phyloP scores from a whole-genome alignment of 2,329 filamentous ascomycete species.

The Diplodia scrobiculata region DNA sequence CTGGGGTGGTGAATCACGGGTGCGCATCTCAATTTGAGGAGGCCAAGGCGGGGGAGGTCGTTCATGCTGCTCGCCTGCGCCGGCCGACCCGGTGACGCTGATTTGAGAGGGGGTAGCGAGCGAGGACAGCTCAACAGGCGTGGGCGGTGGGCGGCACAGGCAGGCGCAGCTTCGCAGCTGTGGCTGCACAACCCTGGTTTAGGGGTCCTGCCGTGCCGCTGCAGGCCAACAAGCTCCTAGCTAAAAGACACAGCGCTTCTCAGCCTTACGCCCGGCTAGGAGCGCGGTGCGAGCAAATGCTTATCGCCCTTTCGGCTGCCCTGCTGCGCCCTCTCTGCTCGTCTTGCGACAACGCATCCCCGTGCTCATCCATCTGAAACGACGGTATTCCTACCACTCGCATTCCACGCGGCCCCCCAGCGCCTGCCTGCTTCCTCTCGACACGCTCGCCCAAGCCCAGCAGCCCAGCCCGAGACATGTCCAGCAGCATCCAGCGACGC shows the following conservation, averaged over 20 bases:
- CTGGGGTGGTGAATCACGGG: slow-evolving; percentile 18
- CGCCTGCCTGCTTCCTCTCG: not conserved
- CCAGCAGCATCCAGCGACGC: slow-evolving; percentile 27
- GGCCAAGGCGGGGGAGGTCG: slow-evolving; percentile 15
- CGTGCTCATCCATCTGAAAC: slow-evolving; percentile 23
- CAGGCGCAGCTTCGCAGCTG: not conserved
- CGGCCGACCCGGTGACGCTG: no score
- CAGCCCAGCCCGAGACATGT: slow-evolving; percentile 12
- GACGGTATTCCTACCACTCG: slow-evolving; percentile 19
- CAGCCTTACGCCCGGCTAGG: slow-evolving; percentile 19
- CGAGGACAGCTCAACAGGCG: not conserved
- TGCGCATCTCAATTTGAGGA: slow-evolving; percentile 19
- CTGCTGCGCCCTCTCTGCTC: slow-evolving; percentile 1
- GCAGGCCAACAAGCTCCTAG: not conserved
- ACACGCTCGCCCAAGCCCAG: not conserved
- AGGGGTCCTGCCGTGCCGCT: not conserved
- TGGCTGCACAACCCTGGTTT: slow-evolving; percentile 19
- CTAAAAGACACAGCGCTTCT: not conserved
- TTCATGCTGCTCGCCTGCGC: not conserved
- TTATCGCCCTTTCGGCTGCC: slow-evolving; percentile 14
- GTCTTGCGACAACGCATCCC: slow-evolving; percentile 21
- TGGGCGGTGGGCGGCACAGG: not conserved
- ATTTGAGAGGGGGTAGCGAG: not conserved
- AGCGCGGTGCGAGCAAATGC: slow-evolving; percentile 1
- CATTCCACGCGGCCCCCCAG: slow-evolving; percentile 21